These are phyloP conservation scores for Colletotrichum lini DNA, from an alignment of 2,329 filamentous ascomycete species.

Conservation along the genomic window DNA sequence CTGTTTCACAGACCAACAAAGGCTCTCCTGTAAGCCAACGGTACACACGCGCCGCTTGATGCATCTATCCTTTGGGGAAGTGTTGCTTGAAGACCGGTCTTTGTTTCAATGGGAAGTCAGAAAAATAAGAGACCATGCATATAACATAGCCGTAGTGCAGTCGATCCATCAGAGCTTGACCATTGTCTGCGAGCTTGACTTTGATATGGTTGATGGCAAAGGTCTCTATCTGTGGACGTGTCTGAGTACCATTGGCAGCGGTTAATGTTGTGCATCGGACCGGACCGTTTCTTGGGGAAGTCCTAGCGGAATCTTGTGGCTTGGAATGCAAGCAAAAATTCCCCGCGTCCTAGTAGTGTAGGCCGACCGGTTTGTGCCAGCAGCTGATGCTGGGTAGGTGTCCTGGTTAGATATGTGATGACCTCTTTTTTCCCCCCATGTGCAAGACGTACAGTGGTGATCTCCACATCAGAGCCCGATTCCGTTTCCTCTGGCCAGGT, in stretches of 20 bases:
- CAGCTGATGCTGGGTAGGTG: no score
- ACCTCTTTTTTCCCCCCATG: no score
- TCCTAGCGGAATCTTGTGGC: background rate
- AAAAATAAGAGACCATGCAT: background rate
- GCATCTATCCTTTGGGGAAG: background rate
- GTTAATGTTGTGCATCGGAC: background rate
- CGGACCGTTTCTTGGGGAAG: slow-evolving; percentile 34
- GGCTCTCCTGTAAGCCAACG: background rate
- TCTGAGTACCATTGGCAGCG: background rate
- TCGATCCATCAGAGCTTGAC: no score
- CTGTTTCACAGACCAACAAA: background rate
- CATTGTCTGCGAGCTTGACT: no score
- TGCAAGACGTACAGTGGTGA: no score
- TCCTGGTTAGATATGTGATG: no score
- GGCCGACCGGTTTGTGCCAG: background rate
- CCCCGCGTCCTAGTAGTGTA: no score
- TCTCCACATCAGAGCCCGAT: no score
- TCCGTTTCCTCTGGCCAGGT: no score
- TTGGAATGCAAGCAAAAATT: background rate
- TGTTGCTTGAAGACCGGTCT: background rate
- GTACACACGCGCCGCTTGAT: slow-evolving; percentile 3
- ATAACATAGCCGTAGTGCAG: background rate
- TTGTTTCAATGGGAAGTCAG: background rate
- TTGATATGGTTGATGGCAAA: background rate
- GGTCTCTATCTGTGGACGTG: background rate